Evolutionary conservation across 1,139 yeast species (phyloP), one percentile per base, ranked within the genome.

Genomic region (Geotrichum reessii): DNA sequence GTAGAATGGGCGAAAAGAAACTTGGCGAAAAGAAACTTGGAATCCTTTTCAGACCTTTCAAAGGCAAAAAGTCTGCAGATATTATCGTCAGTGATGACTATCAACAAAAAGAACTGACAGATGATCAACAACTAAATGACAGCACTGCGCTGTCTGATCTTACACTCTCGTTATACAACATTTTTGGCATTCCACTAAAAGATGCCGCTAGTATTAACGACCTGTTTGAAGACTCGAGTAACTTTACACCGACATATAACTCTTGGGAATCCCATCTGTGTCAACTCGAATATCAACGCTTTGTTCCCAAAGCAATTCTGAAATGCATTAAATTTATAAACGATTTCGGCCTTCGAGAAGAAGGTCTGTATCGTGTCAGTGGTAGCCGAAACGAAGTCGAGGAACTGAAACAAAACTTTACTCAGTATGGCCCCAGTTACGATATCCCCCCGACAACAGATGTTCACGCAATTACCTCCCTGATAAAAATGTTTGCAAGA

Each of bases 381-480:
- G 89, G 95, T 0, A 85, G 95, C 0, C 75, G 85, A 28, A 83
- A 85, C 58, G 87, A 87, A 58, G 81, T 89, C 61, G 80, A 78
- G 61, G 76, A 80, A 31, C 75, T 87, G 61, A 85, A 83, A 66
- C 75, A 77, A 21, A 81, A 81, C 47, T 86, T 89, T 67, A 90
- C 87, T 68, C n/a, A 64, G 22, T 81, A 78, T 63, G 78, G 80
- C 24, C 93, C 92, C 3, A 81, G 81, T 7, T 83, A 87, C 63
- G 78, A 81, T 8, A 78, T 86, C 63, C 83, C 82, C 61, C 81
- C 79, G 44, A 78, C 83, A 65, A 84, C 85, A 67, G 96, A 88
- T 68, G 81, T 87, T n/a, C 93, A 90, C 69, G 84, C 95, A 0
- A 81, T 89, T 58, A 87, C 96, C 0, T 89, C 95, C 53, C 80